A percentile compares a stretch with the other conserved stretches of the same genome.
These are phyloP conservation scores for Albizia julibrissin DNA, from an alignment of 306 rosid genomes.

Conservation along the genomic window DNA sequence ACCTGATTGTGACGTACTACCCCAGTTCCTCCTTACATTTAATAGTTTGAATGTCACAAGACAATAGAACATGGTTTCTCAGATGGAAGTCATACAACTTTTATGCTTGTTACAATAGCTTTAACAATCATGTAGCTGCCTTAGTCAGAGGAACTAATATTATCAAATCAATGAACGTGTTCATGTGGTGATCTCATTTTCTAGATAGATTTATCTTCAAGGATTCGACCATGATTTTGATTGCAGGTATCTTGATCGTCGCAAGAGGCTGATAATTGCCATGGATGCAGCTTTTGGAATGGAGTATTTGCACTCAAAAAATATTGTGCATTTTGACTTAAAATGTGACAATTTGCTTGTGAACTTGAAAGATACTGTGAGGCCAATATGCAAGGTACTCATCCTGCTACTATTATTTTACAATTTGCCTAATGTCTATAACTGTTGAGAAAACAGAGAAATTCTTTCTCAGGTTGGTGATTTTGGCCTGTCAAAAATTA, in stretches of 20 bases:
- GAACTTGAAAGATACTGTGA: constrained; percentile 74
- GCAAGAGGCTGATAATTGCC: constrained; percentile 85
- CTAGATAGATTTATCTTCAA: constrained; percentile 16
- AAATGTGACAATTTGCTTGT: constrained; percentile 94
- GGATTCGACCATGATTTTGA: constrained; percentile 5
- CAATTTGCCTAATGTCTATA: not conserved
- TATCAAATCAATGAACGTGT: not conserved
- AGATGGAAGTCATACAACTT: constrained; percentile 11
- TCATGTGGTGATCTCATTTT: constrained; percentile 13
- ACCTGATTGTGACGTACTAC: not conserved
- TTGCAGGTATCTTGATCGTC: constrained; percentile 79
- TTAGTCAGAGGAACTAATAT: not conserved
- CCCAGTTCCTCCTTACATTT: not conserved
- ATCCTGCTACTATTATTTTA: constrained; percentile 2
- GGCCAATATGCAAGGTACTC: constrained; percentile 91
- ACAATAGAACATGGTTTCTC: constrained; percentile 1
- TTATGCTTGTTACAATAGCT: constrained; percentile 20
- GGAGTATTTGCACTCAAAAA: constrained; percentile 90
- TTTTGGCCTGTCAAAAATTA: constrained; percentile 91
- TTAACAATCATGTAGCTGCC: constrained; percentile 20
- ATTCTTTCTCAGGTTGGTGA: constrained; percentile 69
- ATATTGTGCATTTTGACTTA: constrained; percentile 88
- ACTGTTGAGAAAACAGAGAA: constrained; percentile 23
- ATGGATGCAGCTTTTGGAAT: constrained; percentile 98
- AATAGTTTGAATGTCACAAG: not conserved